A percentile compares a stretch with the other conserved stretches of the same genome.
These are phyloP conservation scores for Mycena capillaripes DNA, from an alignment of 768 basidiomycete species.

Conservation along the genomic window DNA sequence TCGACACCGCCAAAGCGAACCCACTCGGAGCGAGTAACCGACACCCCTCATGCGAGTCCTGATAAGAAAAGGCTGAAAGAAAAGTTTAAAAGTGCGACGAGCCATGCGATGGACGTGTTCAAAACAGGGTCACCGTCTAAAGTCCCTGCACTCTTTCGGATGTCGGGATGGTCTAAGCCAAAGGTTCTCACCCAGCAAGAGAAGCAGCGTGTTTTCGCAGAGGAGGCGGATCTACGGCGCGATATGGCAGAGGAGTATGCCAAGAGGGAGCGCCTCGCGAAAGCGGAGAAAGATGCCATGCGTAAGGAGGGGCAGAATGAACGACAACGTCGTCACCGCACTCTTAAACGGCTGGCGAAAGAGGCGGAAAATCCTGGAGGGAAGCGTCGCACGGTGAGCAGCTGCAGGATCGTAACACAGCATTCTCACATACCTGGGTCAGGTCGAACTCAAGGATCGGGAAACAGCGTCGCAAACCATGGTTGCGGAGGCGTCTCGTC, in stretches of 20 bases:
- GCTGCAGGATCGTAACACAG: background rate
- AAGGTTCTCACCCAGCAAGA: conserved; percentile 18
- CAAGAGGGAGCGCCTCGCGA: background rate
- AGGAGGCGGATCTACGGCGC: conserved; percentile 12
- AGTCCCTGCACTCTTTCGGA: too few relatives aligned
- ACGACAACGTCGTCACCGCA: conserved; percentile 4
- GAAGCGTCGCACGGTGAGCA: conserved; percentile 14
- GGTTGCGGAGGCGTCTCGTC: conserved; percentile 26
- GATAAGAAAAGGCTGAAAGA: too few relatives aligned
- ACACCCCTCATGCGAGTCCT: conserved; percentile 19
- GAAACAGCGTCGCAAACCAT: background rate
- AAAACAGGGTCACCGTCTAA: conserved; percentile 18
- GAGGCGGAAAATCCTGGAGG: conserved; percentile 12
- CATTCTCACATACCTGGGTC: too few relatives aligned
- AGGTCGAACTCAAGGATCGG: conserved; percentile 23
- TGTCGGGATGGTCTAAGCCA: conserved; percentile 20
- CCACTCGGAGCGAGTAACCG: background rate
- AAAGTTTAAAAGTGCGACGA: conserved; percentile 17
- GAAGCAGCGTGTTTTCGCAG: conserved; percentile 4
- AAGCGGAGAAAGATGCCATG: background rate
- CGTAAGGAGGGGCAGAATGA: conserved; percentile 26
- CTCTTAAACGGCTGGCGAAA: background rate
- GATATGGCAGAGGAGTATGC: background rate
- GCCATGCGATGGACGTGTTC: background rate
- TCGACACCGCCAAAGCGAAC: conserved; percentile 20